These are phyloP conservation scores for Brassica nigra DNA, from an alignment of 345 rosid species.

Conservation along the genomic window DNA sequence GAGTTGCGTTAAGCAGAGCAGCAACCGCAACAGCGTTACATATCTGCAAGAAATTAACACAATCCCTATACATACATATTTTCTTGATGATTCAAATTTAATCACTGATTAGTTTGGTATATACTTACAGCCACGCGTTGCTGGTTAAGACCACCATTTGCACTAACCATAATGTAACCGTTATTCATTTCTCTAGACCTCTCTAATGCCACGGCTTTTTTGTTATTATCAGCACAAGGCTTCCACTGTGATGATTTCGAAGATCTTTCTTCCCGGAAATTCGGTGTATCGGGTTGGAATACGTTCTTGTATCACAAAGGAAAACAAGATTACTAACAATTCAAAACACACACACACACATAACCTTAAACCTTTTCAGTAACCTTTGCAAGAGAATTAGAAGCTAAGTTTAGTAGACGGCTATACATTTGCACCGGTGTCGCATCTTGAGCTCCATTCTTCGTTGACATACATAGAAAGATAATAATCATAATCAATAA, in stretches of 20 bases:
- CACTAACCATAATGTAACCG: conserved; percentile 81
- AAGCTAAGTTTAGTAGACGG: conserved; percentile 69
- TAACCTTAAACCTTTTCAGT: conserved; percentile 18
- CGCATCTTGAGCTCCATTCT: conserved; percentile 44
- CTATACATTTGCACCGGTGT: conserved; percentile 66
- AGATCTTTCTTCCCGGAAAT: conserved; percentile 57
- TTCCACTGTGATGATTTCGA: conserved; percentile 65
- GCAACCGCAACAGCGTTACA: conserved; percentile 91
- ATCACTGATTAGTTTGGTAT: background rate
- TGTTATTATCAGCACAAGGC: conserved; percentile 70
- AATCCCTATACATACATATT: conserved; percentile 1
- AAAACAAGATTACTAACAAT: background rate
- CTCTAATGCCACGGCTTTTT: conserved; percentile 35
- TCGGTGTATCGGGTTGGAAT: conserved; percentile 47
- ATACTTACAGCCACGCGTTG: conserved; percentile 90
- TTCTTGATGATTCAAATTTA: background rate
- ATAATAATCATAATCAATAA: background rate
- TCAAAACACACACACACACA: background rate
- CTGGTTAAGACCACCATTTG: conserved; percentile 95
- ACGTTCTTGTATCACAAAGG: conserved; percentile 52
- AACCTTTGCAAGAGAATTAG: conserved; percentile 68
- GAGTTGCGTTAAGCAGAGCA: conserved; percentile 72
- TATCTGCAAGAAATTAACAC: conserved; percentile 50
- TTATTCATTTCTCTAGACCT: conserved; percentile 44
- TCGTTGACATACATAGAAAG: conserved; percentile 33